These are phyloP conservation scores for Penicillium coffeae DNA, from an alignment of 495 filamentous ascomycete genomes.

Conservation along the genomic window DNA sequence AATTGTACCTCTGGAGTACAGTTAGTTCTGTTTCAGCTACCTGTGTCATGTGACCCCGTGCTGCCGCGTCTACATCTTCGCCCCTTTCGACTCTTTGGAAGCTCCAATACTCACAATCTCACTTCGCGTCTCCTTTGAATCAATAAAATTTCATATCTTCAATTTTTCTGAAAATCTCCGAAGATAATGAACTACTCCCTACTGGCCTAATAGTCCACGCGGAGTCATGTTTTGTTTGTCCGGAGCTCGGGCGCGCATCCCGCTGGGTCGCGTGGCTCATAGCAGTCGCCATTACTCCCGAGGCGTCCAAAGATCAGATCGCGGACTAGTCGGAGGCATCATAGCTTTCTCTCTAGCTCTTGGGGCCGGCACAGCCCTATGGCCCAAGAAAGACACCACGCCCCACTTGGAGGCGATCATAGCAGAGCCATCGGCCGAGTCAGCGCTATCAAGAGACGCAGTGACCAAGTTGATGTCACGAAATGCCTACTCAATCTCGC, in stretches of 20 bases:
- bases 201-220: too few species aligned
- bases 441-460: conserved; percentile 18
- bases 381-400: neutral
- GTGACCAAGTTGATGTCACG: conserved; percentile 25
- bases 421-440: conserved; percentile 11
- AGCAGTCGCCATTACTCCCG: conserved; percentile 11
- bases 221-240: neutral
- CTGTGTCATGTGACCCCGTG: neutral
- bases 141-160: too few species aligned
- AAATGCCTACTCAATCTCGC: conserved; percentile 27
- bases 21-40: neutral
- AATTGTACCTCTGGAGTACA: too few species aligned
- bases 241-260: conserved; percentile 8
- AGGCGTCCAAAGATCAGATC: conserved; percentile 9
- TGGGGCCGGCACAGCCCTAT: neutral
- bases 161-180: too few species aligned
- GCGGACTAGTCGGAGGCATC: conserved; percentile 11
- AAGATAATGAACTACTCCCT: too few species aligned
- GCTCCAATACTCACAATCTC: too few species aligned
- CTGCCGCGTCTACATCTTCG: neutral
- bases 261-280: conserved; percentile 13
- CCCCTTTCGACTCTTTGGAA: neutral
- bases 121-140: too few species aligned
- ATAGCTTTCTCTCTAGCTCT: conserved; percentile 4
- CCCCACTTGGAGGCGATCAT: conserved; percentile 16